Evolutionary conservation across 768 basidiomycete genomes (phyloP), one percentile per base, ranked within the genome.

Genomic region (Galerina marginata): DNA sequence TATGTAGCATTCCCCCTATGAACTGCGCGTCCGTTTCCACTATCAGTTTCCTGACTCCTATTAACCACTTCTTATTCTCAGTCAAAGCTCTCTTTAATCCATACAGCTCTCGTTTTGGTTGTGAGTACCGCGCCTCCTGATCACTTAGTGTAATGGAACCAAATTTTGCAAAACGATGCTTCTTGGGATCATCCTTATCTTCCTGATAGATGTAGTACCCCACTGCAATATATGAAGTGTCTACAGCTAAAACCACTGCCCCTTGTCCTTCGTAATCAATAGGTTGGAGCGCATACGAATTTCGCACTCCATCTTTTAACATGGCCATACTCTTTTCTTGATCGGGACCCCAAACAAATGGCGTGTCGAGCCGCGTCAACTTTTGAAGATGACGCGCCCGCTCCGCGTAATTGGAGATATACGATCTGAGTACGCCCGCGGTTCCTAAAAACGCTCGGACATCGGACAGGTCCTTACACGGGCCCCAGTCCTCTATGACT

Each of bases 71-170:
- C 15, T 63, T 49, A 46, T 62, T 54, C 0, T 56, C 64, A 10
- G 66, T 54, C 0, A 77, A 37, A 0, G 69, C 71, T 12, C 63
- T 59, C 23, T 65, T 76, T 0, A 81, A 47, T 0, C 81, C 75
- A 50, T 72, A 81, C 0, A 81, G 54, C 61, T 83, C 78, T 0
- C 72, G 33, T 46, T 83, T 83, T 0, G 77, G 70, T 46, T 80
- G 79, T 1, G 76, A 78, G 58, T 72, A 79, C 0, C 66, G 26
- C 1, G 67, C 56, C 61, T 80, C 74, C 0, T 72, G 23, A 0
- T 73, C 70, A 40, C 77, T 78, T 25, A 81, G 66, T 0, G 73
- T 64, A 0, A 83, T 77, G 0, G 77, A 82, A 0, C 78, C 70
- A 46, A 81, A 83, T 0, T 69, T 62, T 0, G 71, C 66, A 33